Evolutionary conservation across 768 basidiomycete species (phyloP).

Genomic region (Pleurotus citrinopileatus): DNA sequence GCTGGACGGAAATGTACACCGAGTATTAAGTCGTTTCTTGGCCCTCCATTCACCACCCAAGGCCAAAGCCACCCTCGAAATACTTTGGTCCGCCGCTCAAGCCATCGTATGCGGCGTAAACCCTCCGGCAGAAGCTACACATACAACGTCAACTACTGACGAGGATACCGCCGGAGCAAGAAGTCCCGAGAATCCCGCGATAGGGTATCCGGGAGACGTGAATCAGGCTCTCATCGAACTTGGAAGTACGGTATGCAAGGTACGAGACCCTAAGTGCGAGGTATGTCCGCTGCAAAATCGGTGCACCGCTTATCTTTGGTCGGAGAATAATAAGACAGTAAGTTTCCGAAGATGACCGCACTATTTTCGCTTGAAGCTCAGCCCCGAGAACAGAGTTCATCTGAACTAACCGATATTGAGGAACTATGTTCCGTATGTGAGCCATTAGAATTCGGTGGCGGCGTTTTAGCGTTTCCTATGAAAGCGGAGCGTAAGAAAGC

Average conservation of each 20-base stretch:
- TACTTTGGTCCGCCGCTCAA: constrained; percentile 80
- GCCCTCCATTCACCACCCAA: constrained; percentile 83
- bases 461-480: constrained; percentile 85
- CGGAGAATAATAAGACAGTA: constrained; percentile 4
- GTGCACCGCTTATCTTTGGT: constrained; percentile 60
- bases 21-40: constrained; percentile 79
- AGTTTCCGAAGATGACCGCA: constrained; percentile 12
- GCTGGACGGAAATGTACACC: constrained; percentile 90
- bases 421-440: constrained; percentile 72
- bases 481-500: constrained; percentile 78
- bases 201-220: constrained; percentile 70
- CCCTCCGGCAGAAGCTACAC: neutral
- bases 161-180: constrained; percentile 7
- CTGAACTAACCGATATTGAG: constrained; percentile 60
- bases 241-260: constrained; percentile 90
- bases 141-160: constrained; percentile 15
- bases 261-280: constrained; percentile 71
- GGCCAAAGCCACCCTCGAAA: constrained; percentile 69
- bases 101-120: constrained; percentile 53
- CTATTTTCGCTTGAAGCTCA: neutral
- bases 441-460: constrained; percentile 36
- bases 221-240: constrained; percentile 96
- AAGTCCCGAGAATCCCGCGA: constrained; percentile 15
- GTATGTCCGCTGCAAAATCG: constrained; percentile 67
- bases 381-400: neutral